Evolutionary conservation across 306 rosid genomes (phyloP), one percentile per base, ranked within the genome.

Genomic region (Chamaecrista fasciculata): DNA sequence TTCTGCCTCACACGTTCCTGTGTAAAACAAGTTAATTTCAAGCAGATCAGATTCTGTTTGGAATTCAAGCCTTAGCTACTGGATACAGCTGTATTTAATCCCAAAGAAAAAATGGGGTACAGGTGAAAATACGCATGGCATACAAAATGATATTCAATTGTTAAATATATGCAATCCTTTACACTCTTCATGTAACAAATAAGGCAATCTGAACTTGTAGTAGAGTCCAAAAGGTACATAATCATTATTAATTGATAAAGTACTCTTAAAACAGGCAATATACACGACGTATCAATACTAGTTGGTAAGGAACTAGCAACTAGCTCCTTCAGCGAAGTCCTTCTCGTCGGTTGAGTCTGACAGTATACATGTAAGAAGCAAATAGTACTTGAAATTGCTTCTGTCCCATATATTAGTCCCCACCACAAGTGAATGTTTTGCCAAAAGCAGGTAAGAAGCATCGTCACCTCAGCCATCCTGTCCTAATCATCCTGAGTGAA

Each of bases 1-100:
- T 95, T 95, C 68, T 84, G 99, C 86, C 74, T 88, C 80, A 95
- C 97, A 29, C 80, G 85, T 57, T 89, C 99, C 97, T 91, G 88
- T 34, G 21, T 69, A 29, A 42, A 69, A 70, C 23, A 79, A 51
- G 78, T 49, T 34, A 6, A 16, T 65, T 71, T 66, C 9, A 40
- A 16, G 49, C 21, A 51, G 11, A 18, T 28, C 56, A 65, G 18
- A 31, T 43, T 6, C 28, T 42, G 12, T 57, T 51, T 26, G 47
- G 66, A 40, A 77, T 19, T 49, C 28, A 66, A 69, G 66, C 20
- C 49, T 39, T 58, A 36, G 40, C 53, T 37, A 55, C 70, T 69
- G 26, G 51, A 59, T 70, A 16, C 6, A 58, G n/a, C n/a, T n/a
- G n/a, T n/a, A n/a, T n/a, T n/a, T n/a, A n/a, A n/a, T n/a, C n/a